Evolutionary conservation across 345 rosid genomes (phyloP).

Genomic region (Physaria fendleri): DNA sequence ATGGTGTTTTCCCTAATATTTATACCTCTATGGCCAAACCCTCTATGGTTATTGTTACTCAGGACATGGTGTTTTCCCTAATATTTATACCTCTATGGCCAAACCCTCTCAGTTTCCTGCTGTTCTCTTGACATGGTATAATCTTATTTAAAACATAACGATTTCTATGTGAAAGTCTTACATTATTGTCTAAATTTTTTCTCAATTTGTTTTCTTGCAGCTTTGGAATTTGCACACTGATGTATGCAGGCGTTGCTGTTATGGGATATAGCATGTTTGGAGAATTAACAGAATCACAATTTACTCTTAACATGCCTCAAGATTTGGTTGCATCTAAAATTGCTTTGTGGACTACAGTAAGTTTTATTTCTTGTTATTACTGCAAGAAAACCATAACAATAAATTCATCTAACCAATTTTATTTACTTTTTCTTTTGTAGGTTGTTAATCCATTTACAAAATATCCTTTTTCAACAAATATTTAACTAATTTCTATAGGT

Average conservation of each 20-base stretch:
- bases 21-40: conserved; percentile 90
- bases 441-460: conserved; percentile 93
- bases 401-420: background rate
- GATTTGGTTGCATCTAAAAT: conserved; percentile 83
- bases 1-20: conserved; percentile 94
- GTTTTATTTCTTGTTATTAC: conserved; percentile 4
- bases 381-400: no score
- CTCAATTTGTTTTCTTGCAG: conserved; percentile 25
- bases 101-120: conserved; percentile 63
- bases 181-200: background rate
- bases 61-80: conserved; percentile 97
- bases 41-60: conserved; percentile 92
- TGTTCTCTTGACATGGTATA: conserved; percentile 77
- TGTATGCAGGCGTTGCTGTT: conserved; percentile 82
- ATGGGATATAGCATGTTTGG: conserved; percentile 96
- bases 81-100: conserved; percentile 90
- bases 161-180: background rate
- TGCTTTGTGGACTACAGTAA: conserved; percentile 93
- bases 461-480: conserved; percentile 43
- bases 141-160: background rate
- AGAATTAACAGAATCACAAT: conserved; percentile 63
- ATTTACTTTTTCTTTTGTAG: conserved; percentile 39
- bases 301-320: conserved; percentile 86
- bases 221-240: conserved; percentile 55
- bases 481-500: background rate